A percentile compares a stretch with the other conserved stretches of the same genome.
Evolutionary conservation across 164 flowering plant species (phyloP).

Genomic region (Euptelea pleiosperma): DNA sequence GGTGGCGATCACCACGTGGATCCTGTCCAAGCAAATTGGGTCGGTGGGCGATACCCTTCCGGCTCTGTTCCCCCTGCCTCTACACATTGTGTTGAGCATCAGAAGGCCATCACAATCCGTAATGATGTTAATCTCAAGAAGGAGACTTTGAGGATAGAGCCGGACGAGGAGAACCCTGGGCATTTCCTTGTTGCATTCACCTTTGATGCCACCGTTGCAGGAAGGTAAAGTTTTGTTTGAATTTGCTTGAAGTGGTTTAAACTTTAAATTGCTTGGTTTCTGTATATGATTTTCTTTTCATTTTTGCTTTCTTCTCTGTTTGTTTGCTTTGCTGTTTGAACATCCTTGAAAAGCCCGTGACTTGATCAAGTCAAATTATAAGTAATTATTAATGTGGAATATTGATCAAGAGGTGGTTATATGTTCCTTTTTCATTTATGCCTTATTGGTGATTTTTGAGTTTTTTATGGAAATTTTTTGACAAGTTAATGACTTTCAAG

Average conservation of each 20-base stretch:
- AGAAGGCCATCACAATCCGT: conserved; percentile 85
- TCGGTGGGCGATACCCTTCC: conserved; percentile 54
- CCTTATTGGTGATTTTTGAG: no score
- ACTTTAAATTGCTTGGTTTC: background rate
- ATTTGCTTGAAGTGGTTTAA: background rate
- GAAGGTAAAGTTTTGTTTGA: conserved; percentile 48
- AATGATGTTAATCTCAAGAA: conserved; percentile 92
- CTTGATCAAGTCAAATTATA: background rate
- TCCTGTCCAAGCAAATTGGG: conserved; percentile 42
- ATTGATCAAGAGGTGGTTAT: background rate
- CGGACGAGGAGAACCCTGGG: conserved; percentile 79
- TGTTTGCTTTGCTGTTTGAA: no score
- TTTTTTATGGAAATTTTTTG: background rate
- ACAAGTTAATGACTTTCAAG: background rate
- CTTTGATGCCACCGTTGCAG: conserved; percentile 88
- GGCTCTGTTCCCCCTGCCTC: conserved; percentile 43
- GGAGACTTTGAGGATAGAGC: conserved; percentile 72
- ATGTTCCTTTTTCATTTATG: no score
- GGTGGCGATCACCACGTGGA: conserved; percentile 21
- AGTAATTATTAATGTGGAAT: background rate
- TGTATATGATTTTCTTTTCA: background rate
- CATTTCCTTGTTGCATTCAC: conserved; percentile 70
- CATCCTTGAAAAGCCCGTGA: no score
- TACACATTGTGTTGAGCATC: conserved; percentile 76
- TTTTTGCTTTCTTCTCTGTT: background rate